A percentile compares a stretch with the other conserved stretches of the same genome.
Conservation (phyloP, 331 rosid species). For the Quercus tomentella region DNA sequence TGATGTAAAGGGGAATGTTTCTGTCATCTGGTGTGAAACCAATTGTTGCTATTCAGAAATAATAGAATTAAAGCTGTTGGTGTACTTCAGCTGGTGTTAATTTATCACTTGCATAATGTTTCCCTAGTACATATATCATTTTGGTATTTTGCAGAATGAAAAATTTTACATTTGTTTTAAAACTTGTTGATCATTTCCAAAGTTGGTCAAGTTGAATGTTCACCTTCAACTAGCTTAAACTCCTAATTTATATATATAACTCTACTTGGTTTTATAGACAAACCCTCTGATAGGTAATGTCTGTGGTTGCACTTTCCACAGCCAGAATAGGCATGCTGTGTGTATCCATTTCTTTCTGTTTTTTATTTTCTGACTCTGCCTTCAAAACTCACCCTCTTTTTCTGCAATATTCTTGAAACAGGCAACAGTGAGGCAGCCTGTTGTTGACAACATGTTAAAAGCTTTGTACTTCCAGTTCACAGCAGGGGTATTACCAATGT, state of each 20-base stretch:
- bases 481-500: constrained; percentile 79
- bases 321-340: neutral
- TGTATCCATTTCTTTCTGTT: neutral
- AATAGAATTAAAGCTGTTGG: neutral
- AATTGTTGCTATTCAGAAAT: neutral
- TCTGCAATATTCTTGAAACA: constrained; percentile 28
- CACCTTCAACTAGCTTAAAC: neutral
- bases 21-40: neutral
- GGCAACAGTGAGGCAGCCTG: constrained; percentile 94
- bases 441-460: constrained; percentile 83
- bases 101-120: neutral
- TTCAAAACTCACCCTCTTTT: constrained; percentile 2
- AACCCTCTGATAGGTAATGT: neutral
- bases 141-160: neutral
- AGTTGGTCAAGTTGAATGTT: neutral
- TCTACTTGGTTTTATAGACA: too few species aligned
- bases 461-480: constrained; percentile 88
- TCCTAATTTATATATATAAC: too few species aligned
- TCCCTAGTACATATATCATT: neutral
- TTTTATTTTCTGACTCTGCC: neutral
- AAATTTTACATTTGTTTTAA: neutral
- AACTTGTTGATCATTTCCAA: neutral
- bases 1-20: neutral
- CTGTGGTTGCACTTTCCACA: neutral
- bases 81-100: neutral